These are phyloP conservation scores for Macrolepiota fuliginosa DNA, from an alignment of 768 basidiomycete species.

Conservation along the genomic window DNA sequence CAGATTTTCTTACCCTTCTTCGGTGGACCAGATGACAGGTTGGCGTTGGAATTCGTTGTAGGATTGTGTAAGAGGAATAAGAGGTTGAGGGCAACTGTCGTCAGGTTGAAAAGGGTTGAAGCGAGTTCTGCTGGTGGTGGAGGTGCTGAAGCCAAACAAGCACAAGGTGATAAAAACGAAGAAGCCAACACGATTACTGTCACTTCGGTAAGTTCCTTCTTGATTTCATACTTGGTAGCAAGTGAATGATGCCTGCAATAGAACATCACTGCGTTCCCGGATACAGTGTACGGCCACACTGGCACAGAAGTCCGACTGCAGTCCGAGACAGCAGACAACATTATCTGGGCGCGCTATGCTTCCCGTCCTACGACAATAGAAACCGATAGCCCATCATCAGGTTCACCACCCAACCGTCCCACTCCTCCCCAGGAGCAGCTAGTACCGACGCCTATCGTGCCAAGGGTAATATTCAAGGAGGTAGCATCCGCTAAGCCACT, in stretches of 20 bases:
- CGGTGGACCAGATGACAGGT: conserved; percentile 81
- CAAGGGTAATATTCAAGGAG: too few species aligned
- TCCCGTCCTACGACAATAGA: too few species aligned
- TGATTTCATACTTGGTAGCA: not conserved
- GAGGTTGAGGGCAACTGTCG: conserved; percentile 68
- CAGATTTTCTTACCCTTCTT: too few species aligned
- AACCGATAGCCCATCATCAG: too few species aligned
- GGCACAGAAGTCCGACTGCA: conserved; percentile 66
- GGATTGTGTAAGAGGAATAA: conserved; percentile 71
- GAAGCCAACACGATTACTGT: conserved; percentile 40
- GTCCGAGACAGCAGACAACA: conserved; percentile 82
- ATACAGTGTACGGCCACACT: conserved; percentile 61
- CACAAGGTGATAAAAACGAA: conserved; percentile 21
- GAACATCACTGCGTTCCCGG: conserved; percentile 20
- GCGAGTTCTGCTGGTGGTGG: too few species aligned
- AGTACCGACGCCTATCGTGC: too few species aligned
- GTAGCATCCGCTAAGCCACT: too few species aligned
- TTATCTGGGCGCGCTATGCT: too few species aligned
- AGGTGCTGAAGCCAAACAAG: conserved; percentile 14
- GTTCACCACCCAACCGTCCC: too few species aligned
- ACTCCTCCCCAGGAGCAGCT: too few species aligned
- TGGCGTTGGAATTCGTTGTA: conserved; percentile 80
- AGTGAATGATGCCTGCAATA: conserved; percentile 12
- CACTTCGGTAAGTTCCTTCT: conserved; percentile 39
- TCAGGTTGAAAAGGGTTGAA: conserved; percentile 31